Evolutionary conservation across 1,139 yeast genomes (phyloP), one percentile per base, ranked within the genome.

Genomic region (Martiniozyma asiatica): DNA sequence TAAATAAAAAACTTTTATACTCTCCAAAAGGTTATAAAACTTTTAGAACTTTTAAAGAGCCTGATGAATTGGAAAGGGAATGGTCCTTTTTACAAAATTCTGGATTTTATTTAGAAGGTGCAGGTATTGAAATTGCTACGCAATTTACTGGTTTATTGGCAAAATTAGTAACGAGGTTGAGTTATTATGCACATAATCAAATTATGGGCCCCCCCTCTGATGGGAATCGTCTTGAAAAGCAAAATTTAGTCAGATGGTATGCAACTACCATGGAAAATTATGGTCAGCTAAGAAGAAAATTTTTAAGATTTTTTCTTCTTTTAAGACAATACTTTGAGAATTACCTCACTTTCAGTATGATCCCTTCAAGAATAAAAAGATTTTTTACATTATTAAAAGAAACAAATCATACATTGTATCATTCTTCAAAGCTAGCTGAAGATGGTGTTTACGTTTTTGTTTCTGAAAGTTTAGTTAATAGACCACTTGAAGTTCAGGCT

Each of bases 1-100:
- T 87, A 23, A 78, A 79, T 43, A 66, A 75, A 45, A 89, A 89
- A 51, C 63, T 87, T 31, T 59, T 84, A 33, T 94, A 84, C 44
- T 73, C 87, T 39, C 73, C 89, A 0, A 68, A 75, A 34, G 66
- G 74, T 5, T 60, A 68, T 4, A 38, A 38, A 30, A 67, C 76
- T 13, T 79, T 82, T 56, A 68, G 89, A 44, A 80, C 94, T 0
- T 84, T 82, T 51, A 84, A 84, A 47, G 96, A 85, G 47, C 92
- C 95, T 0, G 98, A 89, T 46, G 87, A 80, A 45, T 59, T 89
- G 32, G 81, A 80, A 45, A 76, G 71, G 40, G 75, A 78, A 19
- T 87, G 93, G 81, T 63, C 64, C 27, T 76, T 77, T 43, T 59
- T 89, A 41, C 79, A 72, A 43, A 73, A 75, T 43, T 64, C 84